These are phyloP conservation scores for Chaetothyriales sp. DNA, from an alignment of 2,329 filamentous ascomycete species.

Conservation along the genomic window DNA sequence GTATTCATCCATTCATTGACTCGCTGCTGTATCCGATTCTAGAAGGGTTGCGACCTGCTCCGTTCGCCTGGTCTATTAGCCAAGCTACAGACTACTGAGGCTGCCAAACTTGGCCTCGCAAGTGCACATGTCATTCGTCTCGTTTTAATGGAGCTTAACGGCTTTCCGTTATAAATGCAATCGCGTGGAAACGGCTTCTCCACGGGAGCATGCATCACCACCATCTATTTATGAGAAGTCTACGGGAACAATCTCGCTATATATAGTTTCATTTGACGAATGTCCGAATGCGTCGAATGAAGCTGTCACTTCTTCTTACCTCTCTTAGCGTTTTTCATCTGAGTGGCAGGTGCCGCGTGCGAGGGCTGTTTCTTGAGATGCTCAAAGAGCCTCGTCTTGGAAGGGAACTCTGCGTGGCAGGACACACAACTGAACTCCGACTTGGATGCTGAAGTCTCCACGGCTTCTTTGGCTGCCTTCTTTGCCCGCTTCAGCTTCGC, in stretches of 20 bases:
- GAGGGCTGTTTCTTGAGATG: conserved; percentile 50
- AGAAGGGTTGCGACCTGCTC: too few species aligned
- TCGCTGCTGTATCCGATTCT: too few species aligned
- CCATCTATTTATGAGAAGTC: neutral
- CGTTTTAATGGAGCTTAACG: too few species aligned
- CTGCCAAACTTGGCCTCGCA: neutral
- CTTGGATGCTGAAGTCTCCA: conserved; percentile 4
- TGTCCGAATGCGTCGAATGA: too few species aligned
- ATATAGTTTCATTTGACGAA: conserved; percentile 1
- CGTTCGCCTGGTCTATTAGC: too few species aligned
- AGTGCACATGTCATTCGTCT: neutral
- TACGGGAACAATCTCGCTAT: conserved; percentile 3
- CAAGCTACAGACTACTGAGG: too few species aligned
- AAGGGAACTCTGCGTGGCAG: conserved; percentile 66
- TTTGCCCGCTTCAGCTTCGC: conserved; percentile 41
- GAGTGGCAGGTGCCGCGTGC: conserved; percentile 44
- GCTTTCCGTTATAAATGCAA: too few species aligned
- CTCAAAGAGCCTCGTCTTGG: conserved; percentile 57
- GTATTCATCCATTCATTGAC: too few species aligned
- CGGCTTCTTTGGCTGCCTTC: conserved; percentile 30
- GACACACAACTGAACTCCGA: conserved; percentile 55
- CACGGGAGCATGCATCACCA: neutral
- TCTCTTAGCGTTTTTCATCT: conserved; percentile 14
- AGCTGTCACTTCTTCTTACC: conserved; percentile 16
- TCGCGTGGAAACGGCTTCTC: conserved; percentile 2